Evolutionary conservation across 768 basidiomycete genomes (phyloP).

Genomic region (Lactarius sp.): DNA sequence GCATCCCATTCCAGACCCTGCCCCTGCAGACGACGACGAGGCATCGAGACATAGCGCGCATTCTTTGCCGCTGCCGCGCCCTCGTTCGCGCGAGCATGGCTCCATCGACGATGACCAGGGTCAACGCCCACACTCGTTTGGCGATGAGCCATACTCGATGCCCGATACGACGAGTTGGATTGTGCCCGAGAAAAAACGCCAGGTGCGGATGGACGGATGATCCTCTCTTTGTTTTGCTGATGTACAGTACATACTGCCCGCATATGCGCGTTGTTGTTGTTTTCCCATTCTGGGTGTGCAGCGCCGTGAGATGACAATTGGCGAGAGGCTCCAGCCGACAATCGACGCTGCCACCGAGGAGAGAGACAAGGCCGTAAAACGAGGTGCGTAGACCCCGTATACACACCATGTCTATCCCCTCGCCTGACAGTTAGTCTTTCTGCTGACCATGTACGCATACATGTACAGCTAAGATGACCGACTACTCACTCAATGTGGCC

Average conservation of each 20-base stretch:
- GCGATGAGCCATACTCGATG: no score
- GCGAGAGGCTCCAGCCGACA: conserved; percentile 16
- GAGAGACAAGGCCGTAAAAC: conserved; percentile 4
- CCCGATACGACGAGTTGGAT: neutral
- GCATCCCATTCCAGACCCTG: no score
- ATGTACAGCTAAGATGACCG: conserved; percentile 22
- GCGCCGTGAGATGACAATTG: conserved; percentile 4
- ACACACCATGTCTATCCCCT: neutral
- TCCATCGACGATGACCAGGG: neutral
- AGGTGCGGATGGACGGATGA: neutral
- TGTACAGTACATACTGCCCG: neutral
- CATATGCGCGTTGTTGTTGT: neutral
- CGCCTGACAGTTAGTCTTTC: no score
- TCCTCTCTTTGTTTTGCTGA: neutral
- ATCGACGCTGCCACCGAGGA: conserved; percentile 8
- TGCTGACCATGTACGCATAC: neutral
- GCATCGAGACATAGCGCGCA: no score
- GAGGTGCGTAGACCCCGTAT: neutral
- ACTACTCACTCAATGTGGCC: conserved; percentile 27
- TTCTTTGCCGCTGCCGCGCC: neutral
- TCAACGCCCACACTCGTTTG: neutral
- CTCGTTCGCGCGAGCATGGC: neutral
- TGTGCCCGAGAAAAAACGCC: neutral
- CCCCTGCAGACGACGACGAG: no score
- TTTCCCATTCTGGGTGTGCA: neutral